Evolutionary conservation across 2,329 filamentous ascomycete genomes (phyloP), one percentile per base, ranked within the genome.

Genomic region (Dactylellina cionopaga): DNA sequence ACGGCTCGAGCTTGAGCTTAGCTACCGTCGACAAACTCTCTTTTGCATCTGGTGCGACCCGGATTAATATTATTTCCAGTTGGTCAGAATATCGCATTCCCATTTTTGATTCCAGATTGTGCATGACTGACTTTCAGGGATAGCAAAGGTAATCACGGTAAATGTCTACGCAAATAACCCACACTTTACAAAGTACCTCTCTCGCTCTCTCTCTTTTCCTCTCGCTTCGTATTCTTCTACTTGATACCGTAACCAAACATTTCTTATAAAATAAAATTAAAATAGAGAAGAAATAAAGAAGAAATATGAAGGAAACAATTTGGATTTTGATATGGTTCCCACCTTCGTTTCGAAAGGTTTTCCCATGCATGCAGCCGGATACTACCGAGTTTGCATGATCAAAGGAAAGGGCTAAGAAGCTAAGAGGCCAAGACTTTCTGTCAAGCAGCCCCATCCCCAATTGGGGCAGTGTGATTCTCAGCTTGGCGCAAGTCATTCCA

Each of bases 401-500:
- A n/a, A n/a, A n/a, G 29, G 15, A 35, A 10, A 29, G 13, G 37
- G 37, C 37, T 33, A 27, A 60, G 19, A 33, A 27, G 37, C 37
- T 33, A 27, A 60, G 19, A 33, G 17, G 46, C 46, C 56, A 59
- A 52, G 44, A 52, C 25, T 62, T 55, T 52, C 17, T 29, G 7
- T 11, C 29, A 49, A 35, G 6, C 24, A 10, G n/a, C 13, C 17
- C 64, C 39, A 56, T 62, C 25, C 65, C 47, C 24, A 54, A 70
- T 56, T 17, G 56, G 31, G 64, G 49, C 44, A 51, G 54, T 60
- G 54, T 44, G 11, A 41, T 4, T 49, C 49, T 63, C 52, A 65
- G 59, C 68, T 72, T 65, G 59, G 68, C 59, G 58, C 66, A 58
- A 71, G 58, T 63, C 68, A 72, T 72, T 65, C 68, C 68, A 72